A percentile compares a stretch with the other conserved stretches of the same genome.
These are phyloP conservation scores for Vishniacozyma victoriae DNA, from an alignment of 768 basidiomycete species.

Conservation along the genomic window DNA sequence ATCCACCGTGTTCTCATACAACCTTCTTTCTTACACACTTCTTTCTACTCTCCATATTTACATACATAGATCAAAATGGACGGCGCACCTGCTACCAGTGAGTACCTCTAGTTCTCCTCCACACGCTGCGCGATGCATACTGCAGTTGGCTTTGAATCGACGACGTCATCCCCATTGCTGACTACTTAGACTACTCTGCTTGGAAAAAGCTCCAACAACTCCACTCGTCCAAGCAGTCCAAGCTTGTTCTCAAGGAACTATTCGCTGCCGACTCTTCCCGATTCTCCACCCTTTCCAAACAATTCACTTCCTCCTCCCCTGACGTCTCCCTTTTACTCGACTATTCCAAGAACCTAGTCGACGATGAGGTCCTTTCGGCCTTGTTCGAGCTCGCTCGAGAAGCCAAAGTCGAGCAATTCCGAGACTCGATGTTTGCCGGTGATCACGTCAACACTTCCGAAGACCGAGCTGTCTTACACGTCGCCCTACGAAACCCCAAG, in stretches of 20 bases:
- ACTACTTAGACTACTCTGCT: constrained; percentile 66
- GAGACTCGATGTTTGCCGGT: constrained; percentile 91
- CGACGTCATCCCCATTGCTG: not conserved
- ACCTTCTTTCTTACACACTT: no score
- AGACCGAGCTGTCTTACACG: constrained; percentile 90
- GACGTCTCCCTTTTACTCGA: constrained; percentile 81
- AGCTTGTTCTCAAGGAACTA: constrained; percentile 83
- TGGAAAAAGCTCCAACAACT: constrained; percentile 88
- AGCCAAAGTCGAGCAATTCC: constrained; percentile 72
- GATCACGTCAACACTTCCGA: constrained; percentile 98
- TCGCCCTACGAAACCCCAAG: constrained; percentile 66
- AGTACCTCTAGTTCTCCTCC: constrained; percentile 7
- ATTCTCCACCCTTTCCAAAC: constrained; percentile 57
- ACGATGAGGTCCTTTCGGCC: constrained; percentile 68
- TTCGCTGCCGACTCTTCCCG: constrained; percentile 82
- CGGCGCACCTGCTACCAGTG: constrained; percentile 40
- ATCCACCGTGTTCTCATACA: no score
- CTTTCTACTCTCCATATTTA: no score
- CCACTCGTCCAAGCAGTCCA: constrained; percentile 65
- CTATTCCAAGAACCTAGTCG: constrained; percentile 95
- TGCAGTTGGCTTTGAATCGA: not conserved
- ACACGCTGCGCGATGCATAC: not conserved
- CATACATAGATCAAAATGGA: constrained; percentile 41
- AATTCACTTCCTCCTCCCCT: constrained; percentile 69
- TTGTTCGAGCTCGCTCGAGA: constrained; percentile 78